A percentile compares a stretch with the other conserved stretches of the same genome.
Evolutionary conservation across 2,329 filamentous ascomycete species (phyloP).

Genomic region (Leptosphaerulina australis): DNA sequence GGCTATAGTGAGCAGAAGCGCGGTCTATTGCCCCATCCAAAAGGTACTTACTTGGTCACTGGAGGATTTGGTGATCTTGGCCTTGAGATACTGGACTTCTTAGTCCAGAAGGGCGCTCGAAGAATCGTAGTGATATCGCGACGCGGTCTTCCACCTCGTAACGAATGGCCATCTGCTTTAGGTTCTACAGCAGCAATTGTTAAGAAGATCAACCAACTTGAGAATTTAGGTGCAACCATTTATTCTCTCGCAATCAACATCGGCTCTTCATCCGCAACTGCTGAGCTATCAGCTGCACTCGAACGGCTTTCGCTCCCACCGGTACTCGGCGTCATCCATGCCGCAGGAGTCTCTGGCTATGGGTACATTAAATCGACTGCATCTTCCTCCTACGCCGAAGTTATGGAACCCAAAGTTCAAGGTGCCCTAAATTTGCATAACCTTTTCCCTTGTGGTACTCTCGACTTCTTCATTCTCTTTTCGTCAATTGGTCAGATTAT

Average conservation of each 20-base stretch:
- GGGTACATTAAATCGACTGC: conserved; percentile 46
- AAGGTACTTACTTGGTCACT: conserved; percentile 55
- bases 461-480: conserved; percentile 39
- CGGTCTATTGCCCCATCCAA: conserved; percentile 32
- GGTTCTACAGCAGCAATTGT: conserved; percentile 20
- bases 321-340: conserved; percentile 52
- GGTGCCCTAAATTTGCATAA: conserved; percentile 38
- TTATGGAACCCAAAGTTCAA: conserved; percentile 43
- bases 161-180: conserved; percentile 32
- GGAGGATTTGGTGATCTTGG: conserved; percentile 53
- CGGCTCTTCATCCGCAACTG: conserved; percentile 24
- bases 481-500: conserved; percentile 36
- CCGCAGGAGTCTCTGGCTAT: conserved; percentile 49
- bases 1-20: conserved; percentile 9
- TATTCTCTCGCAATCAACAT: conserved; percentile 49
- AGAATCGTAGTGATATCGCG: conserved; percentile 52
- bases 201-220: conserved; percentile 24
- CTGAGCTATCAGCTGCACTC: conserved; percentile 29
- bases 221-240: conserved; percentile 39
- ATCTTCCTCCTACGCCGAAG: conserved; percentile 34
- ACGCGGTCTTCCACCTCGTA: conserved; percentile 45
- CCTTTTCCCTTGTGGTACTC: conserved; percentile 31
- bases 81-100: conserved; percentile 46
- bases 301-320: conserved; percentile 48
- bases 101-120: conserved; percentile 51